Base-by-base conservation (phyloP, 1,284 basidiomycete genomes). In the Cryptococcus neoformans region DNA sequence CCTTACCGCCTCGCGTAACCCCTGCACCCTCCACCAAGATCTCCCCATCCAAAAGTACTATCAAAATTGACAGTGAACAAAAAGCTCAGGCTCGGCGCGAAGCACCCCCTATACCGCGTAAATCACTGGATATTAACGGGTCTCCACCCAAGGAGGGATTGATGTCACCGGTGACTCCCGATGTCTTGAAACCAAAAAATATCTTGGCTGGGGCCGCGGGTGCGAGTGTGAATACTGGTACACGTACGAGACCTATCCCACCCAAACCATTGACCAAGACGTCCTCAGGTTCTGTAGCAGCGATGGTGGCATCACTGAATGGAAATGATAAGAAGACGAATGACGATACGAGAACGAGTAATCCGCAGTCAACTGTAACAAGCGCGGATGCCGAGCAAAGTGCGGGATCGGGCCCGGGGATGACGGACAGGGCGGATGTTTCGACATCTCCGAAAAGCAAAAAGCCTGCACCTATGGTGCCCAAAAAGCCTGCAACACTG, bases 91-190 rank as follows among this genome's bases (percentile, higher is more conserved):
- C 34, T 16, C 46, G 16, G 10, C 46, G 21, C 0, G 8, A 7
- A 21, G 46, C 34, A 16, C 46, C 34, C 14, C 60, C 49, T 9
- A 38, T 34, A 37, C 55, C 44, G 2, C 17, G 46, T 8, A 47
- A 41, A 51, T 63, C 64, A 46, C 55, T 61, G 38, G 69, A 64
- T 53, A 38, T 62, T 49, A 62, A 63, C 45, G 63, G 45, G 16
- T 59, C 66, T 17, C 65, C 64, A 6, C 67, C 60, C 10, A 57
- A 52, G 40, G 67, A 52, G 40, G 67, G 62, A 10, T 57, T 66
- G 17, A 48, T 57, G 16, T 52, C 52, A n/a, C 67, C 62, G 3
- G 64, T 60, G 14, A 16, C 40, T 35, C 62, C 68, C 14, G 66
- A 64, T 36, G 38, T 49, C 10, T 42, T 50, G 10, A 50, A 41